Percentiles rank a stretch among this genome's conserved stretches.
Evolutionary conservation across 2,329 filamentous ascomycete genomes (phyloP).

Genomic region (Onygenales sp.): DNA sequence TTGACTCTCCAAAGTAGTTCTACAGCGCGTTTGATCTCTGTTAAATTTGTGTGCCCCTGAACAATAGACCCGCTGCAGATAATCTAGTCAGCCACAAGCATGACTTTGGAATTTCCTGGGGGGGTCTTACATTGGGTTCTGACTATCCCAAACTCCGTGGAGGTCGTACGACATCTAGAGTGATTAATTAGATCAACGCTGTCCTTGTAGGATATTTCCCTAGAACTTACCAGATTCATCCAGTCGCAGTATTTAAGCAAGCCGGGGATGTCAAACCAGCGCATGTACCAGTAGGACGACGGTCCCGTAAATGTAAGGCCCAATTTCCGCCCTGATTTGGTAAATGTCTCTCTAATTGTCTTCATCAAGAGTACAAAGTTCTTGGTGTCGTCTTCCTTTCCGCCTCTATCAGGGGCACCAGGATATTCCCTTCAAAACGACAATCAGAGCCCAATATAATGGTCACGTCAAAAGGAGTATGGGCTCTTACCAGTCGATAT

Average conservation of each 20-base stretch:
- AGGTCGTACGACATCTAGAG: constrained; percentile 18
- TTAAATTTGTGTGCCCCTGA: constrained; percentile 24
- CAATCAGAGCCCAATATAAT: background rate
- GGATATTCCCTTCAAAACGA: constrained; percentile 13
- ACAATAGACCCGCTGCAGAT: constrained; percentile 14
- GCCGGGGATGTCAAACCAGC: constrained; percentile 20
- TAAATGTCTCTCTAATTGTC: constrained; percentile 7
- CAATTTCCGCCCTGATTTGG: background rate
- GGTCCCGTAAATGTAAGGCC: constrained; percentile 13
- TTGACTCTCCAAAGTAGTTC: constrained; percentile 18
- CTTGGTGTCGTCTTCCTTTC: constrained; percentile 9
- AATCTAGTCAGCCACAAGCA: background rate
- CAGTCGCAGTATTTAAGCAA: constrained; percentile 9
- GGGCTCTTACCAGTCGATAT: constrained; percentile 13
- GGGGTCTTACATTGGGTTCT: constrained; percentile 6
- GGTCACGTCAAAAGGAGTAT: background rate
- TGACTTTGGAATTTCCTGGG: background rate
- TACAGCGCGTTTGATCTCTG: constrained; percentile 13
- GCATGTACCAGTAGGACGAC: constrained; percentile 18
- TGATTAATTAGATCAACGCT: background rate
- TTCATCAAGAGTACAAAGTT: constrained; percentile 13
- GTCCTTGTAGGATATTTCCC: background rate
- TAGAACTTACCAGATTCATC: constrained; percentile 11
- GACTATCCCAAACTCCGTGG: constrained; percentile 17
- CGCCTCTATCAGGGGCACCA: constrained; percentile 11